Base-by-base conservation (phyloP, 768 basidiomycete genomes). In the Leccinum disarticulatum region DNA sequence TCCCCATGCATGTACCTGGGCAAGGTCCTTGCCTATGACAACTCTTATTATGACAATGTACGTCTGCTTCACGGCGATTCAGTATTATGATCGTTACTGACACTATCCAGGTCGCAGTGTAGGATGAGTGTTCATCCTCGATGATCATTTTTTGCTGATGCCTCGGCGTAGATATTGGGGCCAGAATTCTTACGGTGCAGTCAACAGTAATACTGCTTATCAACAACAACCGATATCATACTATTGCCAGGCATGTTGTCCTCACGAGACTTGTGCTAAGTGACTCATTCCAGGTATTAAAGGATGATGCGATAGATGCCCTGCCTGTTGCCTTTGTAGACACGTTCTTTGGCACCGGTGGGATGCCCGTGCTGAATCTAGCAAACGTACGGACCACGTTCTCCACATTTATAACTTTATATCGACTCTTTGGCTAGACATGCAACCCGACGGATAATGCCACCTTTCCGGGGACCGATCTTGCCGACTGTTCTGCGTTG, bases 171-270 rank as follows among this genome's bases (percentile, higher is more conserved):
- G 86, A 33, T 88, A 88, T 68, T 89, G 86, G 86, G 89, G 88
- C 59, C 87, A 90, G 70, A 86, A 89, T 64, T 88, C 88, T 2
- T 87, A 87, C 59, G 87, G 88, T 43, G 87, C 87, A 10, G 76
- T 74, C 6, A 77, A 81, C 61, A 68, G 67, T 22, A 79, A 87
- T 59, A 70, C 77, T 1, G 79, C 83, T 31, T 78, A 85, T 65
- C 87, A 74, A 60, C 87, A 89, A 75, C 80, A 87, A 68, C 74
- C 79, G 0, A 74, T 90, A 55, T 80, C 82, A 5, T 86, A 79
- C 67, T 89, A 88, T 69, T 88, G 87, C 70, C 79, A 83, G 65
- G 85, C 83, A 54, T 59, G 75, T 67, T 48, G 6, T 58, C 53
- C 38, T 57, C 15, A 15, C 22, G 36, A 53, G 2, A 27, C 25